Evolutionary conservation across 176 grass and related monocot species (phyloP), one percentile per base, ranked within the genome.

Genomic region (Triticum aestivum): DNA sequence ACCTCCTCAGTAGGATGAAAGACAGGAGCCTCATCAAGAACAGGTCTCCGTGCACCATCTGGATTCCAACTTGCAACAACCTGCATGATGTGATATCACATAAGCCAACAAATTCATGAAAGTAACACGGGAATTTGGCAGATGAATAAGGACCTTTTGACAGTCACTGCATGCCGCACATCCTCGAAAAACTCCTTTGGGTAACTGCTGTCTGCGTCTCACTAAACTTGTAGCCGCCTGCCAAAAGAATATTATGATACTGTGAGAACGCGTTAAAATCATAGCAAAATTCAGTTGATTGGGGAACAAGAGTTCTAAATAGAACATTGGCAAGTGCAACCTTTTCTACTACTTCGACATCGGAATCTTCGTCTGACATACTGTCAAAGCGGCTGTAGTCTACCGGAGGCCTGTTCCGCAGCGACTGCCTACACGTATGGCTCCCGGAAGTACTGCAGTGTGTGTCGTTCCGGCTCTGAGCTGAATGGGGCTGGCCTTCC

Each of bases 1-100:
- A 96, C 96, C 93, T 98, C 96, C 47, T 98, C 96, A 1, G 89
- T 94, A 32, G 96, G 96, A 98, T 94, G 68, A 74, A 69, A 98
- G 41, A 96, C 87, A 83, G 90, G 93, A 91, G 92, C 96, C 77
- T 96, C 91, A 29, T 96, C 94, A 88, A 98, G 90, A 82, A 72
- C 79, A 84, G 88, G 90, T 15, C 85, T 91, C 11, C 87, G 61
- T 17, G 88, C 92, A 87, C 85, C 91, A 37, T 73, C 86, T 79
- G 91, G 93, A 89, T 79, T 89, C 96, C 96, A 98, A 90, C 88
- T 89, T 79, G 96, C 93, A 56, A 91, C 72, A 86, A 98, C 85
- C 95, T 98, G 87, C 63, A 82, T 65, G 11, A 76, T 74, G 54
- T 45, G 27, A 62, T 29, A 33, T 15, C 23, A 66, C 21, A 89